Base-by-base conservation (phyloP, 345 rosid genomes). In the Heritiera littoralis region DNA sequence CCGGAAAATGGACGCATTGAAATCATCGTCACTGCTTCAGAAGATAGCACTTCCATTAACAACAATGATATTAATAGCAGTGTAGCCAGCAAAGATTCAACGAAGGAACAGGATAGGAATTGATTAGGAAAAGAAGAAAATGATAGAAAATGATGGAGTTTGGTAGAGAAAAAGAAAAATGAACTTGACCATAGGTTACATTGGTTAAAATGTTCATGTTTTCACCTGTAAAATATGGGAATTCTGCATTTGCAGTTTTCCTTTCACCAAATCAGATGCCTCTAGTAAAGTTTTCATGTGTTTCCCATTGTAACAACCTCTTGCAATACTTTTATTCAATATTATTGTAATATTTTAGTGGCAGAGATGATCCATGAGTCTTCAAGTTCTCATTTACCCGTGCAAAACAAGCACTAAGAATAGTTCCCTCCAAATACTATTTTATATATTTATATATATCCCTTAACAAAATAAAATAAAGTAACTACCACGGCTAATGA, bases 91-190 rank as follows among this genome's bases (percentile, higher is more conserved):
- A 72, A 54, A 54, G 49, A 54, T 72, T 72, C 64, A 18, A 18
- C 46, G 38, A 54, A 54, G 32, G 43, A 54, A 18, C 18, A 54
- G 18, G 49, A 23, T 60, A 20, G 6, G 5, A 51, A 4, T 46
- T 45, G 3, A 2, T 13, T 14, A 15, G n/a, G 58, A 54, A 54
- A 54, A 54, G 58, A 54, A 54, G 58, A 14, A 54, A 14, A 14
- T 54, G 6, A 0, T 13, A 15, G 46, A 8, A 66, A 1, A 68
- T 9, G 0, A 23, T n/a, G 40, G 51, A 51, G n/a, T 4, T 51
- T 49, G 75, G 40, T 72, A 15, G 75, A 52, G 61, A 72, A 51
- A 72, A 23, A 71, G 28, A 61, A 4, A 51, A 72, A 49, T 35
- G 38, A 35, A 35, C 38, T 35, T 35, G 38, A 35, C 38, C 38